phyloP scores from a whole-genome alignment of 2,329 filamentous ascomycete species.

The Blastomyces gilchristii region DNA sequence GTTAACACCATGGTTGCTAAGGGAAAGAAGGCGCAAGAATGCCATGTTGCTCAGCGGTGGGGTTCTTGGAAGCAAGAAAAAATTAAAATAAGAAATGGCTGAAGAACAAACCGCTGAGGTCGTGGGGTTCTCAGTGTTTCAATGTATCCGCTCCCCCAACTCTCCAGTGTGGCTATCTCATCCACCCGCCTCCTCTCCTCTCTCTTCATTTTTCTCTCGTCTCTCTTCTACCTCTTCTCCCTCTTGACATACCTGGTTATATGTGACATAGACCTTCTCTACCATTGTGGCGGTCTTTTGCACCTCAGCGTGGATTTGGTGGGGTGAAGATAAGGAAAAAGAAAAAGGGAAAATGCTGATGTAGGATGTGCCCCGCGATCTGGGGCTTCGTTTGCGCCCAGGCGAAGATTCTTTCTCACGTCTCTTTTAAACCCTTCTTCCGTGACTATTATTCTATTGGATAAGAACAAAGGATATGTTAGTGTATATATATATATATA shows the following conservation, averaged over 20 bases:
- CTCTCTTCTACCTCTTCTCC: background rate
- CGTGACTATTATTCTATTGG: background rate
- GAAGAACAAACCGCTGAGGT: background rate
- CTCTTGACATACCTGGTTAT: constrained; percentile 66
- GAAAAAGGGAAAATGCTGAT: background rate
- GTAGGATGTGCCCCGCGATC: background rate
- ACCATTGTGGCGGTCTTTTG: constrained; percentile 50
- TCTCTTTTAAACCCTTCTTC: background rate
- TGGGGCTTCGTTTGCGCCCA: background rate
- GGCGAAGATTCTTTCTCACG: background rate
- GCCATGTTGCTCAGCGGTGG: background rate
- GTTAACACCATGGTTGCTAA: background rate
- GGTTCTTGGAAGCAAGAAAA: background rate
- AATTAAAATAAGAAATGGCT: background rate
- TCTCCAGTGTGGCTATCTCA: background rate
- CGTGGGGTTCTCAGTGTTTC: background rate
- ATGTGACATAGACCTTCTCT: constrained; percentile 80
- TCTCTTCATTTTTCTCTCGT: background rate
- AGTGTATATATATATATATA: too few species aligned
- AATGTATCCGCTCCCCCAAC: background rate
- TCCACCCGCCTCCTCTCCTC: background rate
- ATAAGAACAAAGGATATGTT: too few species aligned
- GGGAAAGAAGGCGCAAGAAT: background rate
- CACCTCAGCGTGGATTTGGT: background rate
- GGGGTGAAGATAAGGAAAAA: background rate